Evolutionary conservation across 345 rosid species (phyloP).

Genomic region (Salix exigua): DNA sequence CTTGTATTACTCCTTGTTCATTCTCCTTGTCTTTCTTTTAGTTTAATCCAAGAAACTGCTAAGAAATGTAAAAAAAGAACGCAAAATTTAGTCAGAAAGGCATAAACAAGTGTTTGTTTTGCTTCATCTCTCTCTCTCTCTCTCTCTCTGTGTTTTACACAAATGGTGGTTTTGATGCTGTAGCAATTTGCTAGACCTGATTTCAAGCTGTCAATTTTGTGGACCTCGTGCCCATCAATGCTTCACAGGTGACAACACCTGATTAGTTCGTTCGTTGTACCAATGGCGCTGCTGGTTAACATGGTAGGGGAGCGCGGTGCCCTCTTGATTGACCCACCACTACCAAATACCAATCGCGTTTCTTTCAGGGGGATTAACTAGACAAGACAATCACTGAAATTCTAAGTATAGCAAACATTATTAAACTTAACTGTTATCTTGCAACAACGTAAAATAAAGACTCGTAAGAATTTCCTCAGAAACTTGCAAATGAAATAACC

Average conservation of each 20-base stretch:
- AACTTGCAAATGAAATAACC: background rate
- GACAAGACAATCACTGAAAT: too few species aligned
- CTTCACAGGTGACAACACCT: background rate
- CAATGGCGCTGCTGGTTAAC: background rate
- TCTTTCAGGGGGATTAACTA: too few species aligned
- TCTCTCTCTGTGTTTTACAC: background rate
- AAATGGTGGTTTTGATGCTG: background rate
- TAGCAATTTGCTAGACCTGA: background rate
- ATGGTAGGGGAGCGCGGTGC: background rate
- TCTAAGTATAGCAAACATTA: too few species aligned
- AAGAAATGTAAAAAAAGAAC: conserved; percentile 25
- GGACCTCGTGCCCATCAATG: background rate
- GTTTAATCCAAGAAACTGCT: conserved; percentile 20
- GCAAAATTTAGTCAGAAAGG: conserved; percentile 26
- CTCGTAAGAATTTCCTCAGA: background rate
- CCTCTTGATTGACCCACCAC: too few species aligned
- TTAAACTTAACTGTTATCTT: too few species aligned
- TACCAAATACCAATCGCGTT: too few species aligned
- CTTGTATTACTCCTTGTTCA: conserved; percentile 38
- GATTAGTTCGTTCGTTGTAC: background rate
- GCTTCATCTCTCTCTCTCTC: background rate
- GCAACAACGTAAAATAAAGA: too few species aligned
- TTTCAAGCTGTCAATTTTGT: background rate
- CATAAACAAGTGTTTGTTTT: background rate
- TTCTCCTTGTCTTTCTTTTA: conserved; percentile 28